Evolutionary conservation across 2,329 filamentous ascomycete genomes (phyloP), one percentile per base, ranked within the genome.

Genomic region (Calonectria hawksworthii): DNA sequence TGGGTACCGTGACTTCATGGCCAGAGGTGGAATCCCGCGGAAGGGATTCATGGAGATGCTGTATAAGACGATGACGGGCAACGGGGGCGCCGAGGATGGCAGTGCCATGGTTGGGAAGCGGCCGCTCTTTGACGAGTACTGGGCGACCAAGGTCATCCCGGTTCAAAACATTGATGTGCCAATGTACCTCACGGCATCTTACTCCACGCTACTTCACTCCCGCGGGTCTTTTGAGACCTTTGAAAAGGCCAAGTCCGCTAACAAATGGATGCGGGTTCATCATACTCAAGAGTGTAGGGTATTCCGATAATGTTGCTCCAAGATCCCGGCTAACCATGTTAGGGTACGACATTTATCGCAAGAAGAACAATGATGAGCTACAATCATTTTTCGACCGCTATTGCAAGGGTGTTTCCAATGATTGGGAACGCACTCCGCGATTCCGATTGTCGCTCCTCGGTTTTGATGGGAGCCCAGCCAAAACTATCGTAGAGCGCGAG

Each of bases 271-370:
- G 11, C 26, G 66, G 3, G 47, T 56, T 34, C 66, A 68, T 5
- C 66, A 44, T 26, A 47, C 26, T 5, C 66, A 68, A 44, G 51
- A 59, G 8, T 68, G 65, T 63, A 63, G 23, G 34, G 23, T 16
- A 14, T 5, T 23, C 21, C 36, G 28, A 16, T 21, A 14, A 4
- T 16, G 13, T 10, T 26, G 3, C 2, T 10, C 14, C 2, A 38
- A 38, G 13, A 61, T 38, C 16, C 23, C 13, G 16, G n/a, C 36
- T 41, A 18, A 67, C 47, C 3, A 7, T n/a, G 9, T 30, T 14
- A 67, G 64, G 65, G 66, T 59, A 68, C 13, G 66, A 68, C 14
- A 9, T 68, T n/a, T 68, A 59, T 41, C 36, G 36, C 18, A 41
- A 44, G 18, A 26, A 56, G 26, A 44, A 30, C 16, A 59, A 47